Conservation (phyloP, 2,329 filamentous ascomycete species). For the Ascochyta viciae-villosae region DNA sequence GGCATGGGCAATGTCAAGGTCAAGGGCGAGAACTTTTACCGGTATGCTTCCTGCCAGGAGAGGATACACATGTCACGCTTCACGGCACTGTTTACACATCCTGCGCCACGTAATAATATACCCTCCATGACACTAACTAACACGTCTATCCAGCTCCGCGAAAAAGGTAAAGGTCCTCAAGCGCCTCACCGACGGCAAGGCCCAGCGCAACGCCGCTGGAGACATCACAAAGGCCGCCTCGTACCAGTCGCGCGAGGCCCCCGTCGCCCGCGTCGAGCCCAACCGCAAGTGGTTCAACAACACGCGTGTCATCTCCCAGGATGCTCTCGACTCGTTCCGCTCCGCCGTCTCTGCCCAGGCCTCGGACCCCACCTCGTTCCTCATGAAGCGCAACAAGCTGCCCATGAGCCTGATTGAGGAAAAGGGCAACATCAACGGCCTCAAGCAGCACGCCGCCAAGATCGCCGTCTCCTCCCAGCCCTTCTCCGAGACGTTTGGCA, state of each 20-base stretch:
- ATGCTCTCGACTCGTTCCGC: conserved; percentile 84
- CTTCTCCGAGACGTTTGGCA: conserved; percentile 88
- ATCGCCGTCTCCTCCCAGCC: conserved; percentile 88
- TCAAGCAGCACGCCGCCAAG: conserved; percentile 93
- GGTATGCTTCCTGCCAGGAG: conserved; percentile 20
- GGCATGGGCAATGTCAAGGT: conserved; percentile 89
- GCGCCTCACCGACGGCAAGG: conserved; percentile 87
- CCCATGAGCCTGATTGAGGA: conserved; percentile 94
- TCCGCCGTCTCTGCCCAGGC: conserved; percentile 91
- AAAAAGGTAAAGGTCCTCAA: conserved; percentile 91
- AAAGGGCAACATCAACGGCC: conserved; percentile 72
- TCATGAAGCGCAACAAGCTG: conserved; percentile 97
- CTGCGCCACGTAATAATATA: not conserved
- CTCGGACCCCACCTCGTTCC: conserved; percentile 87
- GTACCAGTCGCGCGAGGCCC: conserved; percentile 82
- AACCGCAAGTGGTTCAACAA: conserved; percentile 99
- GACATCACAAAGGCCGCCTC: conserved; percentile 84
- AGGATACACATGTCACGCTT: not conserved
- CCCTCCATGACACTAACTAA: no score
- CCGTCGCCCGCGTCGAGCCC: conserved; percentile 87
- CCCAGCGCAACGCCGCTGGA: conserved; percentile 80
- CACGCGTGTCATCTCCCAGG: conserved; percentile 87
- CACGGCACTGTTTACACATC: no score
- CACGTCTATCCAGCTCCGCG: conserved; percentile 56
- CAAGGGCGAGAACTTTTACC: conserved; percentile 99